Evolutionary conservation across 2,329 filamentous ascomycete genomes (phyloP), one percentile per base, ranked within the genome.

Genomic region (Pseudogymnoascus pannorum): DNA sequence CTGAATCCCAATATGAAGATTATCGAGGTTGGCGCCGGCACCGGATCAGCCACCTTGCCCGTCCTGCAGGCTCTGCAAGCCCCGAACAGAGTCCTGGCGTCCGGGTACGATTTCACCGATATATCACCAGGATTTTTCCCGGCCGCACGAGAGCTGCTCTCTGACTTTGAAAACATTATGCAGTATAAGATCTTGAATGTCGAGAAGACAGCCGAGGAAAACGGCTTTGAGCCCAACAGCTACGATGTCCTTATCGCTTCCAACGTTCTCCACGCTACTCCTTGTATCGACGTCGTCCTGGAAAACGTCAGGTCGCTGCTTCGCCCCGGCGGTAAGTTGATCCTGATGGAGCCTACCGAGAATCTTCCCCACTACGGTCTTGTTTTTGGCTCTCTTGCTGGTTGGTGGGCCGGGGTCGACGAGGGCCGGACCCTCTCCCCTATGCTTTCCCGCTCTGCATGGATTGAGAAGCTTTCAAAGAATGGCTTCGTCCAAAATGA

Each of bases 41-140:
- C 69, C 3, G 66, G 64, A 24, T 60, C 60, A 36, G 18, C 44
- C 3, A 67, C 66, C 5, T 5, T 20, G 3, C 57, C 40, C 11
- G 26, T 67, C 11, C 42, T 60, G 40, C 14, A 60, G 22, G 20
- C 38, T 16, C 38, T 44, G 3, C 26, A 29, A 29, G 26, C 26
- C 26, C 38, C 38, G 20, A 44, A 22, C n/a, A 44, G 38, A 44
- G 38, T 16, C 6, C 20, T 22, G 3, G 38, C 26, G 26, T 65
- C 69, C 2, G 71, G 69, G 1, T 81, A 80, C 65, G 77, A 74
- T 0, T 81, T 71, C 66, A 80, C 79, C 0, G 78, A 80, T 61
- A 73, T 78, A 7, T 75, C 74, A 0, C 62, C 71, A 3, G 72
- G 70, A 5, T 77, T 77, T 68, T 78, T 80, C 59, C 72, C 74